These are phyloP conservation scores for Acanthamoeba healyi DNA, from an alignment of 208 protist genomes.

Conservation along the genomic window DNA sequence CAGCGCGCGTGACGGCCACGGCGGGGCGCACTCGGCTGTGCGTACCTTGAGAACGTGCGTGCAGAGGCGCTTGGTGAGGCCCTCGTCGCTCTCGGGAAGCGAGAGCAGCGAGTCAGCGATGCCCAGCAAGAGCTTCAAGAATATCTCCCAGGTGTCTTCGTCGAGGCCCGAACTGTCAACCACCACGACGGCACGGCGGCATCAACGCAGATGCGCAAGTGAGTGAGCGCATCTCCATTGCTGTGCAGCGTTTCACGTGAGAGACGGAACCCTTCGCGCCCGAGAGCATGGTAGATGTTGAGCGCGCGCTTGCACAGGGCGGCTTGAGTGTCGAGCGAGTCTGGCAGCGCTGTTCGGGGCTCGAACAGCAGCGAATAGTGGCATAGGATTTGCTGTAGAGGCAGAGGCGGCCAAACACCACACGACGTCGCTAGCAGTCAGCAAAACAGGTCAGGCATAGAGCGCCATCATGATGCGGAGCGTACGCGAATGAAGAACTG, in stretches of 20 bases:
- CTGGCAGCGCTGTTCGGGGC: neutral
- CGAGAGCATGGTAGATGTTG: slow-evolving; percentile 74
- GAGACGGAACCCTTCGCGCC: neutral
- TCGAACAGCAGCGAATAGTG: slow-evolving; percentile 73
- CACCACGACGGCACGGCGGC: neutral
- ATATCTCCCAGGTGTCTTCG: slow-evolving; percentile 75
- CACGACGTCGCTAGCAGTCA: neutral
- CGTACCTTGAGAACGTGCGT: slow-evolving; percentile 40
- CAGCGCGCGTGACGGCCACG: neutral
- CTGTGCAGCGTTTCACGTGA: no score
- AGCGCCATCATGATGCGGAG: neutral
- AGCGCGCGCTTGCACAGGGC: slow-evolving; percentile 75
- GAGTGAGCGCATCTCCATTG: no score
- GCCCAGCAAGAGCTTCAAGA: slow-evolving; percentile 78
- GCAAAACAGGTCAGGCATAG: neutral
- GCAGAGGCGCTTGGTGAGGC: slow-evolving; percentile 74
- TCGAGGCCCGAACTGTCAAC: neutral
- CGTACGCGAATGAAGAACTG: slow-evolving; percentile 40
- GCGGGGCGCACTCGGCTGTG: neutral
- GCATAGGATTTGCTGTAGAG: slow-evolving; percentile 37
- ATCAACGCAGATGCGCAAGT: no score
- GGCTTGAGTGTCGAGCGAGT: slow-evolving; percentile 68
- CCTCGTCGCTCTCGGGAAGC: neutral
- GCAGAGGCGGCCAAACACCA: neutral
- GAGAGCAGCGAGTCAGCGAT: slow-evolving; percentile 75